phyloP scores from a whole-genome alignment of 805 yeast species.

The Candida railenensis region DNA sequence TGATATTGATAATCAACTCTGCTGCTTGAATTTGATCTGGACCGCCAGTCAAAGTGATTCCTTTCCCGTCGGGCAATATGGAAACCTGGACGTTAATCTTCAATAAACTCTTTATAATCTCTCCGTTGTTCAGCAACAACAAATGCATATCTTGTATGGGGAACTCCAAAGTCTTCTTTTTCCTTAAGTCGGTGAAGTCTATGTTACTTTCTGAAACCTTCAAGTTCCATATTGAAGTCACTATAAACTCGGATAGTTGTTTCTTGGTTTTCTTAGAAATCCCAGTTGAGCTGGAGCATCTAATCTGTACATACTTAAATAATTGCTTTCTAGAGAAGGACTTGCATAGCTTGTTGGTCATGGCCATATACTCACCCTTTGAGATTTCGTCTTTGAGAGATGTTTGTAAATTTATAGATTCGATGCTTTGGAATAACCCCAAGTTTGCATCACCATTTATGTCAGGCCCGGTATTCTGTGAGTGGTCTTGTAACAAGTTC shows the following conservation, averaged over 20 bases:
- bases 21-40: constrained; percentile 43
- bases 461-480: not conserved
- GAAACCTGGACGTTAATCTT: constrained; percentile 40
- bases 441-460: not conserved
- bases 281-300: constrained; percentile 3
- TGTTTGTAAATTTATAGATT: not conserved
- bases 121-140: constrained; percentile 37
- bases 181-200: constrained; percentile 29
- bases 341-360: constrained; percentile 6
- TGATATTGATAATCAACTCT: constrained; percentile 34
- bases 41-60: constrained; percentile 40
- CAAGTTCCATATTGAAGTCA: constrained; percentile 32
- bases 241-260: constrained; percentile 7
- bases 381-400: not conserved
- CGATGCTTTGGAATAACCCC: not conserved
- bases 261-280: constrained; percentile 11
- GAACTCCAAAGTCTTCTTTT: constrained; percentile 30
- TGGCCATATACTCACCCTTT: constrained; percentile 7
- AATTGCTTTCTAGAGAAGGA: constrained; percentile 17
- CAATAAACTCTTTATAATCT: constrained; percentile 37
- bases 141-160: constrained; percentile 40
- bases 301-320: constrained; percentile 8
- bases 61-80: constrained; percentile 25
- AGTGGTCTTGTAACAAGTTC: not conserved
- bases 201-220: constrained; percentile 16